Base-by-base conservation (phyloP, 2,329 filamentous ascomycete species). In the Exutisphaerella laricina region DNA sequence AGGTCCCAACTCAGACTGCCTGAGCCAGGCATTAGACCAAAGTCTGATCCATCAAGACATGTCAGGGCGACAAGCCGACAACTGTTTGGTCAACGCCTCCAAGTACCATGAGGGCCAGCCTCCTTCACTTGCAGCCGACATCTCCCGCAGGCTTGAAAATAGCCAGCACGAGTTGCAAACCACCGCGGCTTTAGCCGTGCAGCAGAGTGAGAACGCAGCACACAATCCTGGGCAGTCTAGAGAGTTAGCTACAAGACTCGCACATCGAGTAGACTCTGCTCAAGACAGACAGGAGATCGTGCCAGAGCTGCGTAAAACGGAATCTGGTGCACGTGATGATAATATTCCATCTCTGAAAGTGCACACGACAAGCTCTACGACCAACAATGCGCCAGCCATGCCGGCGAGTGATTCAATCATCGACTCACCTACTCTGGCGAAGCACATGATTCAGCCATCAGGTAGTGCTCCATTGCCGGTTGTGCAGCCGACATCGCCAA, bases 361-460 rank as follows among this genome's bases (percentile, higher is more conserved):
- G 13, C 23, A 40, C 8, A 42, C 36, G 12, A 38, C 35, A 41
- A 20, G 36, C 12, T 14, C 38, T 10, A 33, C 22, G 18, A 34
- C 25, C 14, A 29, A 42, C 20, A 13, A 31, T n/a, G 14, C 20
- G 35, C 16, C 28, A 28, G 32, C 41, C 6, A 12, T 33, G 23
- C 42, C 45, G 16, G 31, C 33, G 8, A 17, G 41, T 25, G 50
- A 51, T 26, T 51, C 48, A 2, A 42, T 57, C 18, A 43, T 41
- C n/a, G 49, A 48, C 14, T 57, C 56, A 10, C 55, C 56, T 3
- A 56, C 49, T 3, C 40, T 58, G 4, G 26, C 43, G 14, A 56
- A 48, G 36, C 52, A 57, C 32, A 43, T 47, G 5, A 51, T 54
- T 16, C 35, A 41, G 21, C 39, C 20, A 44, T 48, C 29, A 39